phyloP scores from a whole-genome alignment of 2,329 filamentous ascomycete genomes.

The Aspergillus melleus region DNA sequence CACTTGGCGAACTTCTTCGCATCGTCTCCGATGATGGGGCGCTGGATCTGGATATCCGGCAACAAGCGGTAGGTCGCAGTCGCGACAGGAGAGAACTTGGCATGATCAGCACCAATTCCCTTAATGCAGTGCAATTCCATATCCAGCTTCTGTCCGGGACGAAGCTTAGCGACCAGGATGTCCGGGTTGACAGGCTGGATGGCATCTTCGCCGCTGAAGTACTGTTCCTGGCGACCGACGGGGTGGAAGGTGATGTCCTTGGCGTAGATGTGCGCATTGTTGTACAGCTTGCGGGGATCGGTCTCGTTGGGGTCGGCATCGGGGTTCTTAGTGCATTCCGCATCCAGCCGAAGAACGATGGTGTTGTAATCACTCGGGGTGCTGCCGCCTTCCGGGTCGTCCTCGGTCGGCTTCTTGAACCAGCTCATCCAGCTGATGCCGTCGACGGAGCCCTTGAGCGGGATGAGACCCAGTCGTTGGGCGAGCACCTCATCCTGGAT shows the following conservation, averaged over 20 bases:
- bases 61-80: constrained; percentile 91
- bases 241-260: constrained; percentile 74
- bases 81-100: constrained; percentile 95
- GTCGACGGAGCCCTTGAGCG: constrained; percentile 75
- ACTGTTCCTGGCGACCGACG: constrained; percentile 68
- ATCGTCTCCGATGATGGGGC: constrained; percentile 81
- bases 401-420: constrained; percentile 71
- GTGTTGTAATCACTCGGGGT: constrained; percentile 78
- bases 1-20: constrained; percentile 87
- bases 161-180: constrained; percentile 90
- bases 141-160: constrained; percentile 83
- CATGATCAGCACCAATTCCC: constrained; percentile 89
- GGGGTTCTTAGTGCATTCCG: constrained; percentile 77
- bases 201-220: constrained; percentile 65
- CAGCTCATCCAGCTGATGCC: constrained; percentile 81
- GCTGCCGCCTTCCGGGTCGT: constrained; percentile 55
- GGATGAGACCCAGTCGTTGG: constrained; percentile 85
- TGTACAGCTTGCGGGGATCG: constrained; percentile 81
- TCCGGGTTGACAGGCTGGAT: constrained; percentile 84
- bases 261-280: constrained; percentile 81
- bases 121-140: constrained; percentile 92
- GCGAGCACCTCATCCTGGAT: constrained; percentile 97
- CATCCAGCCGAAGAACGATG: constrained; percentile 71
- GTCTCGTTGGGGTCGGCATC: constrained; percentile 70
- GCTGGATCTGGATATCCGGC: constrained; percentile 79